A percentile compares a stretch with the other conserved stretches of the same genome.
phyloP scores from a whole-genome alignment of 2,329 filamentous ascomycete genomes.

The Rhytidhysteron rufulum region DNA sequence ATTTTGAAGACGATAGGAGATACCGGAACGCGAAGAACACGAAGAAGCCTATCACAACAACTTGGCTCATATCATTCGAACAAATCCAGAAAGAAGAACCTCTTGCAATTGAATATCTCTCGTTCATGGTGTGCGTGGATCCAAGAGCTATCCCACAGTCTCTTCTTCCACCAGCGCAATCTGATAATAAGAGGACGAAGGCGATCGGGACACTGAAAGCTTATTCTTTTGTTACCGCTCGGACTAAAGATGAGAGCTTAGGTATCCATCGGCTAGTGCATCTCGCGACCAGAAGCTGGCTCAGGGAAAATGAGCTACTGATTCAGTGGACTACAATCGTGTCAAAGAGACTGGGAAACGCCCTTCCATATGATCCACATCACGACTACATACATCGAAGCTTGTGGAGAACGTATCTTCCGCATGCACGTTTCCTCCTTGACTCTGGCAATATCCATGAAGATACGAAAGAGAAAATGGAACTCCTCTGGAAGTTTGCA shows the following conservation, averaged over 20 bases:
- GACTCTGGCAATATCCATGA: background rate
- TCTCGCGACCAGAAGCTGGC: conserved; percentile 3
- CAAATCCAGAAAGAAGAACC: conserved; percentile 16
- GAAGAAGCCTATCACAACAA: conserved; percentile 36
- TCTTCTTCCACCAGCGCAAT: conserved; percentile 15
- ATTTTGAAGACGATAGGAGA: conserved; percentile 31
- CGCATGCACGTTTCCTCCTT: background rate
- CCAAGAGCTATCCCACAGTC: conserved; percentile 5
- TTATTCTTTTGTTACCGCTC: conserved; percentile 1
- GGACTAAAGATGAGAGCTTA: background rate
- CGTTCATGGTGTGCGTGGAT: conserved; percentile 36
- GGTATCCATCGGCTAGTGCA: conserved; percentile 2
- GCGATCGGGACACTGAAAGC: conserved; percentile 2
- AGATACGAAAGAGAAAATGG: background rate
- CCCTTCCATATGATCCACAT: background rate
- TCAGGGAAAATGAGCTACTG: background rate
- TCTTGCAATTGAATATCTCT: conserved; percentile 31
- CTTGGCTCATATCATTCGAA: conserved; percentile 41
- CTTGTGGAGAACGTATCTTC: background rate
- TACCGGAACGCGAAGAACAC: conserved; percentile 26
- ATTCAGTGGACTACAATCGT: background rate
- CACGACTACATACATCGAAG: background rate
- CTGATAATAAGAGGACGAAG: background rate
- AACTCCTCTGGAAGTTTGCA: background rate
- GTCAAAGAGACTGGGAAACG: background rate